phyloP scores from a whole-genome alignment of 257 asterid genomes.

The Solanum infundibuliforme region DNA sequence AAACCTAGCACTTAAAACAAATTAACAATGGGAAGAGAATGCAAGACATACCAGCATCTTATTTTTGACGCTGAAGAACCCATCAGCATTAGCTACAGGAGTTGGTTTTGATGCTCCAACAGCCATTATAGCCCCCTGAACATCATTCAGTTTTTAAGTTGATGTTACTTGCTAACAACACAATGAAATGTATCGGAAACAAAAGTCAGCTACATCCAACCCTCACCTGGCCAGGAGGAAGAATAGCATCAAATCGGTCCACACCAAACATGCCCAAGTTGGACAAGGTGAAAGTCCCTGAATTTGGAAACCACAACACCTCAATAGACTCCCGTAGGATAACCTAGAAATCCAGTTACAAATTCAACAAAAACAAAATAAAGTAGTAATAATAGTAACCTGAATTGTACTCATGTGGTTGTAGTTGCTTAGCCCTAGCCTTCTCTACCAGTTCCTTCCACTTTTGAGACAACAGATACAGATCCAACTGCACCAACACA shows the following conservation, averaged over 20 bases:
- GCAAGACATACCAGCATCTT: conserved; percentile 67
- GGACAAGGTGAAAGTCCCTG: conserved; percentile 83
- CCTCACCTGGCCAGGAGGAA: conserved; percentile 90
- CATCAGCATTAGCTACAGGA: conserved; percentile 55
- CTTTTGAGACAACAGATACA: conserved; percentile 65
- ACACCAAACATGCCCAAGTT: conserved; percentile 97
- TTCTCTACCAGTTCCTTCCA: conserved; percentile 86
- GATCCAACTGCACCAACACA: conserved; percentile 56
- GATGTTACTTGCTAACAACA: neutral
- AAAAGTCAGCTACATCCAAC: neutral
- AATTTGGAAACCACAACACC: neutral
- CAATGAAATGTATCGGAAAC: neutral
- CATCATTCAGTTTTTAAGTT: conserved; percentile 1
- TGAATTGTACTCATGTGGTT: conserved; percentile 75
- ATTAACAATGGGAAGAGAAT: neutral
- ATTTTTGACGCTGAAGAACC: conserved; percentile 61
- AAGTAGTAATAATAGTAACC: conserved; percentile 21
- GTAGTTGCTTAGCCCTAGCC: conserved; percentile 84
- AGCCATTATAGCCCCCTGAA: conserved; percentile 94
- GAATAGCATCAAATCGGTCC: conserved; percentile 89
- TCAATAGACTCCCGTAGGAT: neutral
- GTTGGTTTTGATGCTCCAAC: conserved; percentile 88
- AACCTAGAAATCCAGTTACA: neutral
- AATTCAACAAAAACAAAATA: neutral
- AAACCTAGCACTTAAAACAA: neutral